Base-by-base conservation (phyloP, 139 green algal genomes). In the Choricystis sp. region DNA sequence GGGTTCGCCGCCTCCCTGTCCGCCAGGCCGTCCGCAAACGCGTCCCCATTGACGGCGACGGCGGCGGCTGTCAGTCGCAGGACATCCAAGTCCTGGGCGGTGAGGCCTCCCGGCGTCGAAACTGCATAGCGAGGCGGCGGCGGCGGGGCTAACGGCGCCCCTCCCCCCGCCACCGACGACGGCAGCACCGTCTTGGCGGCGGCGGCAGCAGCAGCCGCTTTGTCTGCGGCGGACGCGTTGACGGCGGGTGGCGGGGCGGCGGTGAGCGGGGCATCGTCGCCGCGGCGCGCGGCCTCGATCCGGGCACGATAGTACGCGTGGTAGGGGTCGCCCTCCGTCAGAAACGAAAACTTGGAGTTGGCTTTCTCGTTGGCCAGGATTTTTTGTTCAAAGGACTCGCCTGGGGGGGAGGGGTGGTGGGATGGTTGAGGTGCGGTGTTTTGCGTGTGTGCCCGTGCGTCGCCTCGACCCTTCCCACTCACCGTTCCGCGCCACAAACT, bases 261-360 rank as follows among this genome's bases (percentile, higher is more conserved):
- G 4, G 16, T 16, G 26, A 14, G 29, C 27, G 55, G 68, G 3
- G 71, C 64, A 31, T 84, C 64, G 26, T 66, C 66, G 2, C 59
- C 40, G 60, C 74, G 59, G 49, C 65, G 40, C 22, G 74, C 61
- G 55, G 72, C 59, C 5, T 57, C 57, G 40, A 94, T 79, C 77
- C 82, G 84, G 63, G 86, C 70, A 31, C 81, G 66, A 74, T 99
- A 99, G 79, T 96, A 99, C 0, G 85, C 76, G 70, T 99, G 81
- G 72, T 98, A 99, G 0, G 93, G 93, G 67, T 96, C 87, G 1
- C 72, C 85, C n/a, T 85, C 52, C 19, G 79, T 80, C 59, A 96
- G 68, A 75, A 99, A 99, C 72, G 89, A 94, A 79, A 99, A 99
- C 75, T 98, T 99, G 30, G 69, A 66, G 68, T 99, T 99, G 74